Conservation (phyloP, 352 stramenopile genomes). For the Phytophthora podocarpi region DNA sequence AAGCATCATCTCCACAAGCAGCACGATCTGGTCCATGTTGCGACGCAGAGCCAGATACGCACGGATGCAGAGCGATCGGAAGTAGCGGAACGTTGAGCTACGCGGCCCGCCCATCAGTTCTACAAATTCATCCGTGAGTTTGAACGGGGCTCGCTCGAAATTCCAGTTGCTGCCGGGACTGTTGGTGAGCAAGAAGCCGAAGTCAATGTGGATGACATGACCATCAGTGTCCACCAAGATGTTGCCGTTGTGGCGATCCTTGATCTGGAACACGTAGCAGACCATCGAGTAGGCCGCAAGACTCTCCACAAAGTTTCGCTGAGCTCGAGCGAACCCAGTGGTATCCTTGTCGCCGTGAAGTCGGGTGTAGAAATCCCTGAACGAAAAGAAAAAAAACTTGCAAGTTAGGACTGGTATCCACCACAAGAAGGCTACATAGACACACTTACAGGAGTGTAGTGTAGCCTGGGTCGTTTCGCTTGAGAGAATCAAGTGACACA, state of each 20-base stretch:
- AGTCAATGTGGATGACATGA: conserved; percentile 99
- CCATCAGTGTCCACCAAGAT: conserved; percentile 97
- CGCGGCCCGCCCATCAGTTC: conserved; percentile 94
- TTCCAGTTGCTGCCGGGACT: conserved; percentile 94
- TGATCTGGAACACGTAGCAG: conserved; percentile 98
- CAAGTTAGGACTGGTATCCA: neutral
- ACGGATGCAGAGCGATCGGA: conserved; percentile 95
- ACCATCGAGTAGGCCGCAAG: conserved; percentile 98
- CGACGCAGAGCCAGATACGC: conserved; percentile 94
- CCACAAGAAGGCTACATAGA: conserved; percentile 10
- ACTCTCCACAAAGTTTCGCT: conserved; percentile 90
- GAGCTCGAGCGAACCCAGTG: conserved; percentile 72
- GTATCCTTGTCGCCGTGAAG: conserved; percentile 90
- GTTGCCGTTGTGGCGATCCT: conserved; percentile 99
- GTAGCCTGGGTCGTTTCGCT: conserved; percentile 87
- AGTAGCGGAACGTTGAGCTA: conserved; percentile 93
- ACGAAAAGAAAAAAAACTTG: conserved; percentile 45
- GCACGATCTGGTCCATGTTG: conserved; percentile 95
- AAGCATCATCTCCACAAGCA: conserved; percentile 97
- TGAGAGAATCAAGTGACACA: conserved; percentile 97
- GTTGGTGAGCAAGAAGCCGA: conserved; percentile 98
- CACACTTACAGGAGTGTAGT: conserved; percentile 90
- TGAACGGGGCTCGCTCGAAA: conserved; percentile 98
- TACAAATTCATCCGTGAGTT: conserved; percentile 96
- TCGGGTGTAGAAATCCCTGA: conserved; percentile 92